phyloP scores from a whole-genome alignment of 2,329 filamentous ascomycete genomes.

The Fusarium miscanthi region DNA sequence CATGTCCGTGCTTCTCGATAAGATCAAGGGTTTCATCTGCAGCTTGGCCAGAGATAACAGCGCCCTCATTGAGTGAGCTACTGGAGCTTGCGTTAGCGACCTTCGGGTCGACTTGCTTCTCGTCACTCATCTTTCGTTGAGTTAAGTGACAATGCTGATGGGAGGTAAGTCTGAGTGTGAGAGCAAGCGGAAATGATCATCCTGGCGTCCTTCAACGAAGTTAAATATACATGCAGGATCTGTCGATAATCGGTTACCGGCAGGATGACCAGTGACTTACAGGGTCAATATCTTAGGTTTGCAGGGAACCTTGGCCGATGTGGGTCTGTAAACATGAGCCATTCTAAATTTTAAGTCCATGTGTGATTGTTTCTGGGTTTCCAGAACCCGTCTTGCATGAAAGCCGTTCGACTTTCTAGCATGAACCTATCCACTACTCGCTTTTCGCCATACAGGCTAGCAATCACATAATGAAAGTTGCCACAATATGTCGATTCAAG shows the following conservation, averaged over 20 bases:
- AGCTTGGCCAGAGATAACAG: background rate
- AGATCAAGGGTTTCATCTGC: constrained; percentile 5
- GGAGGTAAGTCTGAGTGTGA: too few species aligned
- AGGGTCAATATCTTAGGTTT: background rate
- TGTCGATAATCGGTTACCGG: background rate
- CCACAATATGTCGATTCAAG: background rate
- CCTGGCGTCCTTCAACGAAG: background rate
- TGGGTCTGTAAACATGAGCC: background rate
- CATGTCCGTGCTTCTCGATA: background rate
- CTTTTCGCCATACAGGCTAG: background rate
- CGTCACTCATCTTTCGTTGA: background rate
- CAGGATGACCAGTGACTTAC: background rate
- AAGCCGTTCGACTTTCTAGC: background rate
- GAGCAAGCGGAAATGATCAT: background rate
- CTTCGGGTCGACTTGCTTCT: background rate
- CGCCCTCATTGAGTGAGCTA: background rate
- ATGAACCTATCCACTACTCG: background rate
- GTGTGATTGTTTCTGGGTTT: background rate
- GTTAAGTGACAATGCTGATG: fast-evolving
- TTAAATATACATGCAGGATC: background rate
- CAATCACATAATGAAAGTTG: background rate
- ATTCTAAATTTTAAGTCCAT: background rate
- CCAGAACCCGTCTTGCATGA: background rate
- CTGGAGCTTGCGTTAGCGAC: background rate
- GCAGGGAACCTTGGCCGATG: background rate